These are phyloP conservation scores for Lachancea sp. DNA, from an alignment of 805 yeast genomes.

Conservation along the genomic window DNA sequence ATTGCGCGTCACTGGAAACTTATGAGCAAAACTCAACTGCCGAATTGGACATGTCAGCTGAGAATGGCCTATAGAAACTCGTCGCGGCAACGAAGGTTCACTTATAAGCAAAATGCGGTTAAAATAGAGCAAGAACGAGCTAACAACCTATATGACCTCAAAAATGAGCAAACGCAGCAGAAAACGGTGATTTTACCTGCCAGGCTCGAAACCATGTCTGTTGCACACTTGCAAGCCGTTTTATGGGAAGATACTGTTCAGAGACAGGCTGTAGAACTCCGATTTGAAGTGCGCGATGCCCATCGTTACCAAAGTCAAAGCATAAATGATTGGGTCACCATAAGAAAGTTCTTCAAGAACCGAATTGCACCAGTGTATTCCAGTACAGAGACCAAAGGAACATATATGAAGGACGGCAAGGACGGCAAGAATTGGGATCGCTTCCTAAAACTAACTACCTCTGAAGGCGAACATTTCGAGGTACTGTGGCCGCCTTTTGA, in stretches of 20 bases:
- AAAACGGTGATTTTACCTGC: not conserved
- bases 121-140: not conserved
- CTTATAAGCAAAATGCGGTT: constrained; percentile 3
- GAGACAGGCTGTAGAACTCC: not conserved
- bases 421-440: not conserved
- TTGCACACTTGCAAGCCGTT: not conserved
- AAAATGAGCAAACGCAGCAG: not conserved
- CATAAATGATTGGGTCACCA: not conserved
- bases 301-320: not conserved
- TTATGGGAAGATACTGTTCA: not conserved
- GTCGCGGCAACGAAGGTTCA: constrained; percentile 3
- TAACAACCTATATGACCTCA: not conserved
- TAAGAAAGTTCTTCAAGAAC: not conserved
- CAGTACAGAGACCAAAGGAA: not conserved
- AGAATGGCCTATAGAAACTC: constrained; percentile 3
- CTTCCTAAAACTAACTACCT: not conserved
- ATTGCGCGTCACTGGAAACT: no score
- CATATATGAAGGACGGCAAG: not conserved
- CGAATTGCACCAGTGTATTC: not conserved
- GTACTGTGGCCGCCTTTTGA: constrained; percentile 9
- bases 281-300: not conserved
- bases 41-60: constrained; percentile 1
- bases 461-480: not conserved
- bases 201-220: not conserved
- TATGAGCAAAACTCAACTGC: constrained; percentile 1